These are phyloP conservation scores for Theobroma cacao DNA, from an alignment of 345 rosid genomes.

Conservation along the genomic window DNA sequence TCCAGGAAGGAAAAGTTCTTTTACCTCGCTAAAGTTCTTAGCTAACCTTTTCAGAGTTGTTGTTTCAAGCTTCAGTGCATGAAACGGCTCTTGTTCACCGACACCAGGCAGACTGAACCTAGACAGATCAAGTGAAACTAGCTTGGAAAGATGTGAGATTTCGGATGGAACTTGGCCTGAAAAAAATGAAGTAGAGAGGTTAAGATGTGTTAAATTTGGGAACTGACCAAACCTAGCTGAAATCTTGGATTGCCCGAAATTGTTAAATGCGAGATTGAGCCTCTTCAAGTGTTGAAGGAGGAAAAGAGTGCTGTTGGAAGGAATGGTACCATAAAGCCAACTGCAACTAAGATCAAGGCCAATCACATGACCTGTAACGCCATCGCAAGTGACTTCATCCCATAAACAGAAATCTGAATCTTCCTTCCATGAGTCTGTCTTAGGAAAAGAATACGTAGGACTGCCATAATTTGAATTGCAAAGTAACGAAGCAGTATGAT, in stretches of 20 bases:
- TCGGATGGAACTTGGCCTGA: conserved; percentile 1
- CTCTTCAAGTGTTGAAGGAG: conserved; percentile 12
- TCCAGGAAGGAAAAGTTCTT: neutral
- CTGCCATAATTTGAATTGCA: neutral
- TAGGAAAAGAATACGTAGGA: neutral
- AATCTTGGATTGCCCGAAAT: conserved; percentile 10
- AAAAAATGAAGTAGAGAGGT: conserved; percentile 10
- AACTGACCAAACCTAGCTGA: conserved; percentile 6
- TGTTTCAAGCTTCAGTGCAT: too few relatives aligned
- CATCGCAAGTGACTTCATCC: conserved; percentile 26
- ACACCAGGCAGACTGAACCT: too few relatives aligned
- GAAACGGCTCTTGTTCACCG: too few relatives aligned
- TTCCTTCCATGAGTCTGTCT: conserved; percentile 18
- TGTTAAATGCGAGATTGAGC: conserved; percentile 29
- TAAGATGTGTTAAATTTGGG: neutral
- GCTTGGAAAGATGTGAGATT: conserved; percentile 1
- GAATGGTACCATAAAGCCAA: neutral
- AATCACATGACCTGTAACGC: neutral
- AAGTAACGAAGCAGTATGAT: neutral
- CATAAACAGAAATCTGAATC: conserved; percentile 25
- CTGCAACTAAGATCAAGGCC: conserved; percentile 25
- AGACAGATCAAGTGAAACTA: conserved; percentile 20
- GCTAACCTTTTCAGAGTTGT: too few relatives aligned
- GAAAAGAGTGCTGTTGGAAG: conserved; percentile 25
- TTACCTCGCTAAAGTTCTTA: too few relatives aligned